Evolutionary conservation across 495 filamentous ascomycete genomes (phyloP).

Genomic region (Neurospora hispaniola): DNA sequence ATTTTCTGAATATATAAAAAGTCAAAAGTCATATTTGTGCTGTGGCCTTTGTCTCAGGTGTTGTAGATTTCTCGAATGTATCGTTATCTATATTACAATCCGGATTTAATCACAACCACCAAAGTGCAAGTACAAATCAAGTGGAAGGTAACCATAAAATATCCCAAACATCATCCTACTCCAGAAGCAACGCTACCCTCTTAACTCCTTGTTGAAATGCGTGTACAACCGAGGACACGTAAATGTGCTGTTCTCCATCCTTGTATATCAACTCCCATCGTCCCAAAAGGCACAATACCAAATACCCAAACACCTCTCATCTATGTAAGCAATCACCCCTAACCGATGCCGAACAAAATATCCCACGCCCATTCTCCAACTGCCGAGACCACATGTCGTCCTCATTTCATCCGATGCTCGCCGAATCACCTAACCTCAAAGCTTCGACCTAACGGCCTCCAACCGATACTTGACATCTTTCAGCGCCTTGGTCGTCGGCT

Average conservation of each 20-base stretch:
- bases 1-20: not conserved
- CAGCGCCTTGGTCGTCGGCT: slow-evolving; percentile 73
- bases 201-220: not conserved
- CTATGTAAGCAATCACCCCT: not conserved
- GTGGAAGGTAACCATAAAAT: not conserved
- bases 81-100: not conserved
- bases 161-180: not conserved
- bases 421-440: slow-evolving; percentile 30
- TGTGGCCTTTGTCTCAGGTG: too few species aligned
- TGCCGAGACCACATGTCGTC: too few species aligned
- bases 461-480: slow-evolving; percentile 95
- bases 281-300: not conserved
- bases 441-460: slow-evolving; percentile 80
- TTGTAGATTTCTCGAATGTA: not conserved
- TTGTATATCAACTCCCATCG: not conserved
- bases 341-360: not conserved
- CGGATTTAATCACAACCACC: not conserved
- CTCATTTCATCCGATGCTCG: too few species aligned
- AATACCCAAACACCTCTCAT: not conserved
- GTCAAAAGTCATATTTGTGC: not conserved
- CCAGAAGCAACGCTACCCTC: not conserved
- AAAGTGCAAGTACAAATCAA: not conserved
- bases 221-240: not conserved
- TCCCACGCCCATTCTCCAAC: not conserved
- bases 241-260: not conserved